Evolutionary conservation across 1,284 basidiomycete genomes (phyloP).

Genomic region (Moesziomyces globuligerus): DNA sequence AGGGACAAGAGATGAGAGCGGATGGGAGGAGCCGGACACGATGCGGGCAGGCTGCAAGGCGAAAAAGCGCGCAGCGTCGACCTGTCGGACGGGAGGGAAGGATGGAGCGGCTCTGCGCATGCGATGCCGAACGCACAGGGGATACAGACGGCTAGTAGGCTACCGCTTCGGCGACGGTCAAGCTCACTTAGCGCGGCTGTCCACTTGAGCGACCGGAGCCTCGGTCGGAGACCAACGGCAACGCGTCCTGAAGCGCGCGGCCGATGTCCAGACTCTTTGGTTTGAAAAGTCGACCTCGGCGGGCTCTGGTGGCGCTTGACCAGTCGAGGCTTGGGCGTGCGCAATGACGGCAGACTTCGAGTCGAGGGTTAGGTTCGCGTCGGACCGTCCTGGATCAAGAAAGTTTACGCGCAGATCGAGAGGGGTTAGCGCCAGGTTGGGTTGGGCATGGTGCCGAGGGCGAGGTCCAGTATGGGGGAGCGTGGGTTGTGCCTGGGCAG

Average conservation of each 20-base stretch:
- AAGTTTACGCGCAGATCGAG: slow-evolving; percentile 1
- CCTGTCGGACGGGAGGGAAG: too few relatives aligned
- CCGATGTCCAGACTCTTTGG: too few relatives aligned
- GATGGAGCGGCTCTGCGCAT: too few relatives aligned
- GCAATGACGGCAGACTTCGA: not conserved
- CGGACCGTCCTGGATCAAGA: too few relatives aligned
- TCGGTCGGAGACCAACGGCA: not conserved
- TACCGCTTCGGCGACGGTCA: not conserved
- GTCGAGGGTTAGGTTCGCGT: not conserved
- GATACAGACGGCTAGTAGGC: not conserved
- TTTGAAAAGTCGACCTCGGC: too few relatives aligned
- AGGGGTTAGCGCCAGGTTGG: not conserved
- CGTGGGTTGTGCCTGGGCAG: too few relatives aligned
- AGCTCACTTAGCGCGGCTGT: not conserved
- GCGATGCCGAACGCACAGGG: not conserved
- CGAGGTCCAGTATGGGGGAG: too few relatives aligned
- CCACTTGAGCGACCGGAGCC: not conserved
- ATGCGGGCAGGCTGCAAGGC: not conserved
- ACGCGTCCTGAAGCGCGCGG: too few relatives aligned
- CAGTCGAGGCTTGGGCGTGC: not conserved
- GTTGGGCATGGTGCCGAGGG: not conserved
- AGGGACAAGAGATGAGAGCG: too few relatives aligned
- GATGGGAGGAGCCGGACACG: not conserved
- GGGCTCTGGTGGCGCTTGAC: too few relatives aligned
- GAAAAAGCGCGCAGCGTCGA: not conserved